phyloP scores from a whole-genome alignment of 2,329 filamentous ascomycete genomes.

The Alternaria brassicicola region DNA sequence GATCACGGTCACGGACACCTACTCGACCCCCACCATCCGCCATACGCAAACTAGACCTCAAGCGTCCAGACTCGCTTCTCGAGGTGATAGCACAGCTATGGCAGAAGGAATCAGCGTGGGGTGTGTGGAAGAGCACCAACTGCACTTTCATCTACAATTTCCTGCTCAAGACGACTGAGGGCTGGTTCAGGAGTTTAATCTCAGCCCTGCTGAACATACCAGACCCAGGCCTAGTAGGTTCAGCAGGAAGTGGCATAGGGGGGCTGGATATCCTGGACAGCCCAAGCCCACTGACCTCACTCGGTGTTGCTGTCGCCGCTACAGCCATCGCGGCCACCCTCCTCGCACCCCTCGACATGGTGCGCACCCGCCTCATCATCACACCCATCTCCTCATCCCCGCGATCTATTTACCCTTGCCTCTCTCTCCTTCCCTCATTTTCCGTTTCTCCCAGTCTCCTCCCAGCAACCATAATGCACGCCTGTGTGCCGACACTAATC shows the following conservation, averaged over 20 bases:
- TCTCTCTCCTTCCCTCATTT: conserved; percentile 76
- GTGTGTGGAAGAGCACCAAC: conserved; percentile 93
- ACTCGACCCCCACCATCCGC: conserved; percentile 50
- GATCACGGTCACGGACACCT: conserved; percentile 47
- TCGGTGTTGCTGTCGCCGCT: conserved; percentile 72
- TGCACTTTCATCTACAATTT: conserved; percentile 90
- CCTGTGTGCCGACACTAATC: conserved; percentile 81
- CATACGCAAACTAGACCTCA: conserved; percentile 71
- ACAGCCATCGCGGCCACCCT: conserved; percentile 76
- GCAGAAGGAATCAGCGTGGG: conserved; percentile 86
- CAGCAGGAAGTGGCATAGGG: conserved; percentile 56
- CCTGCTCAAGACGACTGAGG: conserved; percentile 83
- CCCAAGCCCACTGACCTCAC: conserved; percentile 79
- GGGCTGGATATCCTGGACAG: conserved; percentile 81
- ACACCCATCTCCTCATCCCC: conserved; percentile 77
- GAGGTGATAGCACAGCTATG: conserved; percentile 88
- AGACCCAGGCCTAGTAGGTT: conserved; percentile 68
- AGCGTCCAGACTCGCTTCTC: conserved; percentile 78
- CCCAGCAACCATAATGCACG: conserved; percentile 85
- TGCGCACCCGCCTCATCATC: conserved; percentile 84
- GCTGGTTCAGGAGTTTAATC: conserved; percentile 89
- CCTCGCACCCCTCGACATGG: conserved; percentile 85
- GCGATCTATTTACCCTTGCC: conserved; percentile 76
- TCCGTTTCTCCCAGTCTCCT: conserved; percentile 72
- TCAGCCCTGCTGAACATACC: conserved; percentile 89